Conservation (phyloP, 257 asterid species). For the Petunia axillaris region DNA sequence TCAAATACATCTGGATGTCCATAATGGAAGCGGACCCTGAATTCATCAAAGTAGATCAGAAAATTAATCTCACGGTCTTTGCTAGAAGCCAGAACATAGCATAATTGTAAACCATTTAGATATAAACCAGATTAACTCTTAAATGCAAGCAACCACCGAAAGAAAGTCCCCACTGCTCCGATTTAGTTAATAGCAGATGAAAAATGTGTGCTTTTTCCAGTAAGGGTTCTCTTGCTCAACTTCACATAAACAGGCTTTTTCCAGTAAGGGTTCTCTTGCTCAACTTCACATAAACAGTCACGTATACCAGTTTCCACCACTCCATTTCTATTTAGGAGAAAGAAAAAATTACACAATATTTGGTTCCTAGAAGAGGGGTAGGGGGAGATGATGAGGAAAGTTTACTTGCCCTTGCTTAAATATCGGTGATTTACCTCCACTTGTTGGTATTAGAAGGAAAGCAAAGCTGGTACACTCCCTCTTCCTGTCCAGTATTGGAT, state of each 20-base stretch:
- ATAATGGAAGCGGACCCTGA: conserved; percentile 95
- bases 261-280: conserved; percentile 3
- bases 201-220: background rate
- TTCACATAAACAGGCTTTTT: background rate
- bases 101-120: background rate
- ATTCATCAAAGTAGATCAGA: conserved; percentile 27
- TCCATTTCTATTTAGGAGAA: conserved; percentile 19
- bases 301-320: background rate
- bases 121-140: conserved; percentile 1
- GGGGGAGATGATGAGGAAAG: conserved; percentile 1
- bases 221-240: background rate
- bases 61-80: conserved; percentile 8
- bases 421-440: conserved; percentile 10
- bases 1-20: conserved; percentile 99
- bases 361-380: conserved; percentile 4
- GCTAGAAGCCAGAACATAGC: background rate
- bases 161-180: conserved; percentile 13
- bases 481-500: conserved; percentile 16
- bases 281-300: background rate
- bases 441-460: conserved; percentile 12
- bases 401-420: conserved; percentile 1
- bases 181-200: background rate
- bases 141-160: conserved; percentile 18
- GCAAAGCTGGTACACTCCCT: background rate
- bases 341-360: background rate